A percentile compares a stretch with the other conserved stretches of the same genome.
Evolutionary conservation across 2,329 filamentous ascomycete genomes (phyloP).

Genomic region (Tricladium varicosporioides): DNA sequence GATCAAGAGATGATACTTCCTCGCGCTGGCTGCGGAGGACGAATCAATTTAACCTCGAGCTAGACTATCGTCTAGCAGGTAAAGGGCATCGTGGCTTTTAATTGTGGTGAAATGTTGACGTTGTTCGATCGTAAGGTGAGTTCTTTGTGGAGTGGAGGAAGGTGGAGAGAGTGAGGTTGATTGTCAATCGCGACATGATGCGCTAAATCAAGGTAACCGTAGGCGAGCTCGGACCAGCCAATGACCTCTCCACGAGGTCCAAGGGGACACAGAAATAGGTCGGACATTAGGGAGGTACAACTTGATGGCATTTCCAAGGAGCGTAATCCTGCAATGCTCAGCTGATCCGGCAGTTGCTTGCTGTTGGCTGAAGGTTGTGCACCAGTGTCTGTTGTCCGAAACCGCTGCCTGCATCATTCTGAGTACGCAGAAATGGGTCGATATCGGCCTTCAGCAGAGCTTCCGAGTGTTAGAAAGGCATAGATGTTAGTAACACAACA

Average conservation of each 20-base stretch:
- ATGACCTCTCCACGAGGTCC: background rate
- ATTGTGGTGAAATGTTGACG: slow-evolving; percentile 12
- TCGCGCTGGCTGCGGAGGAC: slow-evolving; percentile 44
- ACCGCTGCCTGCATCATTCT: too few relatives aligned
- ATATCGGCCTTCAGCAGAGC: too few relatives aligned
- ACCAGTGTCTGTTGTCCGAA: too few relatives aligned
- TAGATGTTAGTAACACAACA: too few relatives aligned
- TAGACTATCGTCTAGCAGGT: slow-evolving; percentile 46
- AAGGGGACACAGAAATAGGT: background rate
- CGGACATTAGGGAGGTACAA: too few relatives aligned
- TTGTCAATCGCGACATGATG: background rate
- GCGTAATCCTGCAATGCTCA: too few relatives aligned
- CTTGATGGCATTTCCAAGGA: too few relatives aligned
- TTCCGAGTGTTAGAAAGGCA: too few relatives aligned
- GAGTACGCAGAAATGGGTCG: too few relatives aligned
- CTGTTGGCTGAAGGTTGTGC: too few relatives aligned
- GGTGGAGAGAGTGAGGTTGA: slow-evolving; percentile 1
- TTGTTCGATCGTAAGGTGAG: slow-evolving; percentile 6
- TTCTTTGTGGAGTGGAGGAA: background rate
- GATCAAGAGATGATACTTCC: slow-evolving; percentile 42
- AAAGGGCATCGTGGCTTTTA: slow-evolving; percentile 27
- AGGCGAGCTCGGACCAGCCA: background rate
- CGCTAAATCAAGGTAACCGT: background rate
- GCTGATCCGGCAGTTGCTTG: too few relatives aligned
- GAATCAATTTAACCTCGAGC: slow-evolving; percentile 40